These are phyloP conservation scores for Penicillium hordei DNA, from an alignment of 2,329 filamentous ascomycete species.

Conservation along the genomic window DNA sequence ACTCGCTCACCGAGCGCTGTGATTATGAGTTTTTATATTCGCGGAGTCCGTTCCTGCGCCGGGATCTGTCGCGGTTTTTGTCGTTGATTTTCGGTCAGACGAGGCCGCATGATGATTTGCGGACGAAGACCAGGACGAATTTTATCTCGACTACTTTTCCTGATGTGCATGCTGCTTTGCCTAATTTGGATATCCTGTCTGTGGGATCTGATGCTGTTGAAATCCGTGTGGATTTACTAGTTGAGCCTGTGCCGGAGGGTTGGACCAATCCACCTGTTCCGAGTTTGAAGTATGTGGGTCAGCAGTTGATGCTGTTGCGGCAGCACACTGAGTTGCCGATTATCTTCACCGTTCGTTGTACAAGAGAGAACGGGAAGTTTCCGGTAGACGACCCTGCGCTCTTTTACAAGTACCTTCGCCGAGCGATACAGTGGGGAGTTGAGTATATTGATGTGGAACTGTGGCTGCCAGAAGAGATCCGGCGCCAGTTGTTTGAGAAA, in stretches of 20 bases:
- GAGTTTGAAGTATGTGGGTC: slow-evolving; percentile 78
- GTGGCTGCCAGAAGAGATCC: slow-evolving; percentile 77
- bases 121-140: slow-evolving; percentile 71
- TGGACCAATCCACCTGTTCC: slow-evolving; percentile 59
- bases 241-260: slow-evolving; percentile 65
- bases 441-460: slow-evolving; percentile 89
- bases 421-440: slow-evolving; percentile 83
- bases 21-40: slow-evolving; percentile 89
- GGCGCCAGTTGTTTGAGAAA: slow-evolving; percentile 64
- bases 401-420: slow-evolving; percentile 76
- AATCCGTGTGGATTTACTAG: slow-evolving; percentile 76
- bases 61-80: slow-evolving; percentile 75
- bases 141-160: slow-evolving; percentile 88
- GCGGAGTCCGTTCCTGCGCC: slow-evolving; percentile 66
- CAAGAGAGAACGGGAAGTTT: slow-evolving; percentile 77
- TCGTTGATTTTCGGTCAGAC: slow-evolving; percentile 78
- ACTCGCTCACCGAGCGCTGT: slow-evolving; percentile 64
- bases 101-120: slow-evolving; percentile 71
- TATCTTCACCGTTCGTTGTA: slow-evolving; percentile 83
- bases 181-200: slow-evolving; percentile 82
- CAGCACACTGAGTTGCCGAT: slow-evolving; percentile 86
- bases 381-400: slow-evolving; percentile 76
- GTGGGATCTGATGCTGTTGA: slow-evolving; percentile 85
- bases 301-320: slow-evolving; percentile 80
- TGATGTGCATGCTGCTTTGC: slow-evolving; percentile 76